Evolutionary conservation across 495 filamentous ascomycete species (phyloP), one percentile per base, ranked within the genome.

Genomic region (Talaromyces liani): DNA sequence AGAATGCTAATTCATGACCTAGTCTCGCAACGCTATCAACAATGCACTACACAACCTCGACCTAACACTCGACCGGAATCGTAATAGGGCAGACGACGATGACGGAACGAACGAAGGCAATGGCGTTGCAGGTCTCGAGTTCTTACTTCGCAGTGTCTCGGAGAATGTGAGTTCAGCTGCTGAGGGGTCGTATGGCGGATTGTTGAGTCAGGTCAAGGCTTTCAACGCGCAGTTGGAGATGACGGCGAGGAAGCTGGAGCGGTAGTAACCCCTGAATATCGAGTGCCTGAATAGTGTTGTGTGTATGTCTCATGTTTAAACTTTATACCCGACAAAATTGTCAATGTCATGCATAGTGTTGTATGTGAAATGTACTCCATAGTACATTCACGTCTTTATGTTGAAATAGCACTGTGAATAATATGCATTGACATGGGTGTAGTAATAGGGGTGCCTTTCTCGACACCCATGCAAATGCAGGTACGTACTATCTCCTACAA

Each of bases 221-320:
- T 80, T 81, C 56, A 81, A 81, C 65, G 74, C 74, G 47, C 73
- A 79, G 66, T 68, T 81, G 1, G 79, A 81, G 64, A 64, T 68
- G 33, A 69, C 73, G 9, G 75, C 71, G 14, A 70, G 65, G 39
- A 68, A 61, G 45, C 62, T 80, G 16, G 77, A 78, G 31, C 36
- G 33, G 6, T 64, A 55, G 36, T 31, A 29, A 12, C 22, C 20
- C 0, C 6, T 10, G 16, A 56, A n/a, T 49, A n/a, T 49, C 45
- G 5, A 9, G 22, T 24, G 1, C 22, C 22, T 9, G 16, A 41
- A 8, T 22, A 20, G 16, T 10, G 18, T 20, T 20, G 9, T 22
- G 14, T 41, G 12, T 47, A 47, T 47, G 18, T 47, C 4, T 47
- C 18, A 47, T 18, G 18, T 20, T n/a, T n/a, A n/a, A n/a, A n/a